Evolutionary conservation across 129 eudicot species (phyloP).

Genomic region (Helianthus annuus): DNA sequence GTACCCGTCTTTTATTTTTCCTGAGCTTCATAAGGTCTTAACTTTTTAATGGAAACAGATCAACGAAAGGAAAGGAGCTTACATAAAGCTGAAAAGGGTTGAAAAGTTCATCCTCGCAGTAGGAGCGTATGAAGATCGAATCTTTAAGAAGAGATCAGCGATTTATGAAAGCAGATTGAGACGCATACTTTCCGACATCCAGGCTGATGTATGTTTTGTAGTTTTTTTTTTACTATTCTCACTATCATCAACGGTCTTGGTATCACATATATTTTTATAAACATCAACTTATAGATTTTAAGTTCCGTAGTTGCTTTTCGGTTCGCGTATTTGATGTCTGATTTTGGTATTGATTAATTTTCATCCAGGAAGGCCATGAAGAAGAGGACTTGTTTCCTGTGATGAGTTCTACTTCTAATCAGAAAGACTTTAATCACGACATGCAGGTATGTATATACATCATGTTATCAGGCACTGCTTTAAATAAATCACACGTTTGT

Average conservation of each 20-base stretch:
- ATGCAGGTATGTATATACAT: conserved; percentile 5
- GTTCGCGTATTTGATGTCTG: background rate
- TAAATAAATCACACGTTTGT: background rate
- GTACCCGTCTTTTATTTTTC: background rate
- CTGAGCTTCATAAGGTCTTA: no score
- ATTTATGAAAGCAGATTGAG: conserved; percentile 31
- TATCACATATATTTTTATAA: background rate
- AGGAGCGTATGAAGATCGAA: conserved; percentile 54
- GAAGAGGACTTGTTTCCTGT: conserved; percentile 22
- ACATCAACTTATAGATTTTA: background rate
- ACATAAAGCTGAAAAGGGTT: conserved; percentile 49
- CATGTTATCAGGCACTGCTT: background rate
- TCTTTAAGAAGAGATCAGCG: conserved; percentile 51
- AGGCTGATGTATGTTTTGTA: conserved; percentile 32
- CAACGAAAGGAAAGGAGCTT: conserved; percentile 38
- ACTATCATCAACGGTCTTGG: background rate
- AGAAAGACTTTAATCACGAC: conserved; percentile 10
- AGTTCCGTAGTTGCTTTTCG: background rate
- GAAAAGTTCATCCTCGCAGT: conserved; percentile 61
- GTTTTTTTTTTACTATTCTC: background rate
- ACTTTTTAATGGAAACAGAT: conserved; percentile 31
- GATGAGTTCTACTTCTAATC: background rate
- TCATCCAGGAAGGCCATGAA: conserved; percentile 32
- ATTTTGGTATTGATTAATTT: background rate
- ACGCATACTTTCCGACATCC: conserved; percentile 21